Percentiles rank a stretch among this genome's conserved stretches.
These are phyloP conservation scores for Botryotinia calthae DNA, from an alignment of 2,329 filamentous ascomycete species.

Conservation along the genomic window DNA sequence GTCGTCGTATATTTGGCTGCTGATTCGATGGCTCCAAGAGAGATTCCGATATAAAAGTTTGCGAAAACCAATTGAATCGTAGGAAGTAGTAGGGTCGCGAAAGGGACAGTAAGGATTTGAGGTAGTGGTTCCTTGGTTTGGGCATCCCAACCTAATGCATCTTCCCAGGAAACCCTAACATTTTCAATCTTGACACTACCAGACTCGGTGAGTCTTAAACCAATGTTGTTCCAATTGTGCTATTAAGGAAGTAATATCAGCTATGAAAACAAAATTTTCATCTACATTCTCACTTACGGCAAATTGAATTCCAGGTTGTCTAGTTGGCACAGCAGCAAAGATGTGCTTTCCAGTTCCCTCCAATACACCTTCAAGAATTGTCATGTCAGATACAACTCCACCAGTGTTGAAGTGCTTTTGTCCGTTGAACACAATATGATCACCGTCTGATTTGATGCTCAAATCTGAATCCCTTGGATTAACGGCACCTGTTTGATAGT, in stretches of 20 bases:
- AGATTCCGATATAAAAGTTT: constrained; percentile 65
- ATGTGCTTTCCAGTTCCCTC: constrained; percentile 58
- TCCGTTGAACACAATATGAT: constrained; percentile 57
- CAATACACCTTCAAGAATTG: constrained; percentile 62
- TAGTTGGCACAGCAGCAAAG: constrained; percentile 58
- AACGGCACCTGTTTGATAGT: constrained; percentile 47
- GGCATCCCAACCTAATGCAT: constrained; percentile 60
- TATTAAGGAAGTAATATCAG: constrained; percentile 10
- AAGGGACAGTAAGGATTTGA: constrained; percentile 51
- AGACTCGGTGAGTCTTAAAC: constrained; percentile 61
- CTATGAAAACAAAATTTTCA: neutral
- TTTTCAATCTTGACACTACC: constrained; percentile 60
- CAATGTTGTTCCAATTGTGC: constrained; percentile 64
- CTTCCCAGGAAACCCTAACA: constrained; percentile 55
- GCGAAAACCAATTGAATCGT: constrained; percentile 64
- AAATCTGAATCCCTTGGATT: constrained; percentile 64
- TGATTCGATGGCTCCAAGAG: constrained; percentile 54
- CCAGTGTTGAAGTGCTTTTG: constrained; percentile 67
- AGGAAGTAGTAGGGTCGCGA: constrained; percentile 57
- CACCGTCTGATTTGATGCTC: constrained; percentile 53
- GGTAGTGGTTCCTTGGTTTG: constrained; percentile 50
- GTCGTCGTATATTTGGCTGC: constrained; percentile 56
- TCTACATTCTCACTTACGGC: constrained; percentile 29
- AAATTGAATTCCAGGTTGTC: constrained; percentile 57
- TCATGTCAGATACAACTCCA: constrained; percentile 63